Evolutionary conservation across 768 basidiomycete genomes (phyloP), one percentile per base, ranked within the genome.

Genomic region (Mycena latifolia): DNA sequence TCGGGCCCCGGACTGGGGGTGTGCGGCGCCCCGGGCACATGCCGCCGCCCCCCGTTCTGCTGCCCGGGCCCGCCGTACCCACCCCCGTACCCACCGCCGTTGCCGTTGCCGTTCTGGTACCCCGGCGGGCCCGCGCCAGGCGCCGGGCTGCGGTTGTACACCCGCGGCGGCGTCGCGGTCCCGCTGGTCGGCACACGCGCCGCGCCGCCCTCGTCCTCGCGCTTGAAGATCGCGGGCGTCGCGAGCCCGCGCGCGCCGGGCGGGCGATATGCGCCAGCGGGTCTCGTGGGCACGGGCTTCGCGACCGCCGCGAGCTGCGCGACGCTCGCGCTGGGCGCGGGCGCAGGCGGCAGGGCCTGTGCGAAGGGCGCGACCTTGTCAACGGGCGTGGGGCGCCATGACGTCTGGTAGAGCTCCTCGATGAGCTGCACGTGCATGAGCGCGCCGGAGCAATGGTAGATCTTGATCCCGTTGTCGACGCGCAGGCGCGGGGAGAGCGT

Each of bases 401-500:
- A 82, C 0, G 88, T 85, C 78, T 98, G 95, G 77, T 98, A 99
- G 17, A 98, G 85, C 75, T 99, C 97, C 5, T 98, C 95, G 58
- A 89, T 79, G 51, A 82, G 73, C 75, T 98, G 94, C 22, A 92
- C 81, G 67, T 98, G 95, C 58, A 98, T 75, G n/a, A 99, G 86
- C 1, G 89, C 85, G 11, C 98, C 96, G 0, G 89, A 85, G 76
- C 94, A 96, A 76, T 97, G 96, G 93, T 92, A 98, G 65, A 99
- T 85, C 81, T 96, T 98, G 77, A 99, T 89, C 1, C 96, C 96
- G 71, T 99, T 99, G 81, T 99, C 98, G 64, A 99, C 98, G 41
- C 98, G 89, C 53, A 99, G 81, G 25, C 98, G 89, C 0, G 98
- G 98, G 20, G 93, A 96, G n/a, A 99, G 87, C 0, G 95, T 98